phyloP scores from a whole-genome alignment of 805 yeast species.

The Torulaspora maleeae region DNA sequence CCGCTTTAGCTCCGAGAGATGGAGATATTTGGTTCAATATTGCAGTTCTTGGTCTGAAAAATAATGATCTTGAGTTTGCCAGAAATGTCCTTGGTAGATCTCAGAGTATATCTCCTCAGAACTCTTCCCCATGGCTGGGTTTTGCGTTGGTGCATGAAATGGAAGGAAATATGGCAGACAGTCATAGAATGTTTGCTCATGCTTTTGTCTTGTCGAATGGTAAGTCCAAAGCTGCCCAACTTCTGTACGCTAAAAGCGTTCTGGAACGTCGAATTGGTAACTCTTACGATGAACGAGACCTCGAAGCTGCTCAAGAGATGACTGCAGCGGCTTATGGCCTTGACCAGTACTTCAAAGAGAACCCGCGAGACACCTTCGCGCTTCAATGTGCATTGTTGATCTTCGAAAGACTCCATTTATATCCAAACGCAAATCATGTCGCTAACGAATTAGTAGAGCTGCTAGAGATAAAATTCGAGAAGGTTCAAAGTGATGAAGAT shows the following conservation, averaged over 20 bases:
- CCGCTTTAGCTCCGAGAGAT: conserved; percentile 62
- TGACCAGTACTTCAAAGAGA: conserved; percentile 55
- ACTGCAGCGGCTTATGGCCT: conserved; percentile 66
- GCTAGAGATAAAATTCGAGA: conserved; percentile 55
- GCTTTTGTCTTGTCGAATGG: conserved; percentile 77
- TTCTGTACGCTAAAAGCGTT: conserved; percentile 63
- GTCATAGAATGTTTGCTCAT: conserved; percentile 64
- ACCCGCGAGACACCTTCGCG: conserved; percentile 56
- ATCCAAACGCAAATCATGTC: conserved; percentile 46
- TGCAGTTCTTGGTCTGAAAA: conserved; percentile 67
- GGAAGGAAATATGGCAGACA: conserved; percentile 45
- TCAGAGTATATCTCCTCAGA: conserved; percentile 77
- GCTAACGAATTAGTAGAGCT: conserved; percentile 45
- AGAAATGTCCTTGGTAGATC: conserved; percentile 66
- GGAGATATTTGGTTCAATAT: conserved; percentile 73
- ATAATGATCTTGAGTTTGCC: conserved; percentile 69
- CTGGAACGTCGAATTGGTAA: conserved; percentile 43
- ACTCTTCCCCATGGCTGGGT: conserved; percentile 77
- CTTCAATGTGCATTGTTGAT: conserved; percentile 50
- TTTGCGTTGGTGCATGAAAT: conserved; percentile 61
- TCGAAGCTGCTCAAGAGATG: conserved; percentile 58
- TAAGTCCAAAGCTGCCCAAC: conserved; percentile 58
- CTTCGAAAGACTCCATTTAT: conserved; percentile 68
- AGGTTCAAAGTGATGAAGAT: conserved; percentile 44
- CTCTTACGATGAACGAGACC: conserved; percentile 47